Conservation (phyloP, 495 filamentous ascomycete species). For the Penicillium daleae region DNA sequence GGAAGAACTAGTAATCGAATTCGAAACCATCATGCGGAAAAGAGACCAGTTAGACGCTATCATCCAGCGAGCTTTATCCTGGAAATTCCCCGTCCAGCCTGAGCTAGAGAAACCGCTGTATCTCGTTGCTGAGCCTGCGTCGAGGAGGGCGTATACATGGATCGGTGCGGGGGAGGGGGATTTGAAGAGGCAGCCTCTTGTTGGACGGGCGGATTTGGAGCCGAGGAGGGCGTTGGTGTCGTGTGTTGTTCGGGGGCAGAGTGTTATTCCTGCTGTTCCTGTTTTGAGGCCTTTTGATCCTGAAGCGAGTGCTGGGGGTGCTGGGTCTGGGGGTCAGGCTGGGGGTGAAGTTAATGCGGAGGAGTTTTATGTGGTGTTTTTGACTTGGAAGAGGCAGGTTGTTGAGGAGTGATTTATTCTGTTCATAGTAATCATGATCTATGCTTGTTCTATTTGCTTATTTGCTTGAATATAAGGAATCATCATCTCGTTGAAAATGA, state of each 20-base stretch:
- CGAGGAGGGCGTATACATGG: neutral
- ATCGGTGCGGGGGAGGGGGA: neutral
- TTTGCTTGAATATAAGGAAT: neutral
- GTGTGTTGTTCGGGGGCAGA: too few species aligned
- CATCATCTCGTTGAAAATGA: neutral
- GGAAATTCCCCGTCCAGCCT: neutral
- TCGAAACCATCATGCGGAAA: slow-evolving; percentile 4
- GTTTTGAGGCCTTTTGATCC: neutral
- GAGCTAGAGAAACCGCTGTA: neutral
- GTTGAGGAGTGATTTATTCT: neutral
- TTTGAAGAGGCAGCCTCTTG: neutral
- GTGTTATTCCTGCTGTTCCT: neutral
- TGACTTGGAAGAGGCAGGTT: slow-evolving; percentile 1
- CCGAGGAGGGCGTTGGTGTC: too few species aligned
- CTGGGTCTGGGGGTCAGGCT: neutral
- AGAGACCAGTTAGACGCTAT: neutral
- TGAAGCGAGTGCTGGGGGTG: neutral
- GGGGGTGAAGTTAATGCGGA: neutral
- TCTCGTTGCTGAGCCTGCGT: neutral
- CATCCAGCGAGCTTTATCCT: neutral
- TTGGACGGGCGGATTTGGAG: neutral
- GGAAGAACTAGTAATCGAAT: neutral
- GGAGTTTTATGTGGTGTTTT: slow-evolving; percentile 3
- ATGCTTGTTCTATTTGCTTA: too few species aligned
- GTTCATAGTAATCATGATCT: neutral